phyloP scores from a whole-genome alignment of 2,329 filamentous ascomycete species.

The Pleomassaria siparia region DNA sequence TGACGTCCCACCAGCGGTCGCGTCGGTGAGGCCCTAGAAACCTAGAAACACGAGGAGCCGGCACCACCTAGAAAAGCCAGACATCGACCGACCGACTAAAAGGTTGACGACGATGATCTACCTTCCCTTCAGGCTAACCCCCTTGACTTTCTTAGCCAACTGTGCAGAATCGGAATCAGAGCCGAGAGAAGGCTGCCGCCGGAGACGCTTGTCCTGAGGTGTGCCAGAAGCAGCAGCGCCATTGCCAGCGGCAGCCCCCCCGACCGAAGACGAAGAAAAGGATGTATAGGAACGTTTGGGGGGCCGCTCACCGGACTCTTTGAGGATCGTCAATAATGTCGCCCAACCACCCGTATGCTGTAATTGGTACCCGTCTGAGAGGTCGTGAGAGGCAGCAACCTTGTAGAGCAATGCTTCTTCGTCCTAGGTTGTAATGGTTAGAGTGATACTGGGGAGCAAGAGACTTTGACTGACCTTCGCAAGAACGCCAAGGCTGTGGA shows the following conservation, averaged over 20 bases:
- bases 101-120: too few relatives aligned
- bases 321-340: conserved; percentile 87
- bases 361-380: conserved; percentile 78
- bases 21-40: too few relatives aligned
- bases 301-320: conserved; percentile 96
- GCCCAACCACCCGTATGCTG: conserved; percentile 90
- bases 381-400: conserved; percentile 78
- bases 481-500: conserved; percentile 77
- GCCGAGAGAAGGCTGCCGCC: conserved; percentile 31
- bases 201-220: conserved; percentile 16
- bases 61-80: too few relatives aligned
- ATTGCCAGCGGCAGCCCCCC: conserved; percentile 39
- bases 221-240: too few relatives aligned
- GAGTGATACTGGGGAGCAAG: conserved; percentile 9
- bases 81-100: too few relatives aligned
- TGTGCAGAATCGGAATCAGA: conserved; percentile 58
- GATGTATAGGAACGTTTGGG: conserved; percentile 63
- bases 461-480: conserved; percentile 74
- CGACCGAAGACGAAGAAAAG: conserved; percentile 36
- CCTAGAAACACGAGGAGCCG: conserved; percentile 2
- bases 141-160: conserved; percentile 67
- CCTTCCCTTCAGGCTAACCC: conserved; percentile 55
- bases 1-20: too few relatives aligned
- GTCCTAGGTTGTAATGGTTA: conserved; percentile 60
- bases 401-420: conserved; percentile 85